Conservation (phyloP, 768 basidiomycete genomes). For the Phylloporus rhodoxanthus region DNA sequence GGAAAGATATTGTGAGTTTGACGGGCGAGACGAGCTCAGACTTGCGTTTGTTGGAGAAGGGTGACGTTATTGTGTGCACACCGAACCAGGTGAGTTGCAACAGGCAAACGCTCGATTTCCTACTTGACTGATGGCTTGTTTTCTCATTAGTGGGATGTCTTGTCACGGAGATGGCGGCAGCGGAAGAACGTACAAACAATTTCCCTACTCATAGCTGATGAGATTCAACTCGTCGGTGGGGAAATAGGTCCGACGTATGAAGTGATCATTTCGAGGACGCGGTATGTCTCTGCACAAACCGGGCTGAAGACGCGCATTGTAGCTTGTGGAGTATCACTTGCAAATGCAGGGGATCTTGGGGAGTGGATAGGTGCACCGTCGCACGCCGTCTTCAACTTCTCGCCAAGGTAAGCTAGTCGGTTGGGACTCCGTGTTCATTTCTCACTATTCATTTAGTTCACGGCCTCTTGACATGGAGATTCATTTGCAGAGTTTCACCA, state of each 20-base stretch:
- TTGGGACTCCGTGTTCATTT: background rate
- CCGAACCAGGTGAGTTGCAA: constrained; percentile 65
- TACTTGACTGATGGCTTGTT: background rate
- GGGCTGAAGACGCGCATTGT: constrained; percentile 91
- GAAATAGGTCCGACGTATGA: constrained; percentile 89
- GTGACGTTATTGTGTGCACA: constrained; percentile 91
- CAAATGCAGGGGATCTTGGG: constrained; percentile 91
- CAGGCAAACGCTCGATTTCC: background rate
- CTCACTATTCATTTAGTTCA: constrained; percentile 45
- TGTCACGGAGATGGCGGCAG: constrained; percentile 94
- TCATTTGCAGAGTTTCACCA: constrained; percentile 90
- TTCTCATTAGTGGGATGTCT: constrained; percentile 76
- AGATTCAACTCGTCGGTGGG: constrained; percentile 91
- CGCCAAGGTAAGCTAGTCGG: constrained; percentile 58
- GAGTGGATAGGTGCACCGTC: constrained; percentile 96
- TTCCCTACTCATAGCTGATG: constrained; percentile 89
- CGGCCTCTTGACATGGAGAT: constrained; percentile 98
- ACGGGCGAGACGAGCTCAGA: constrained; percentile 95
- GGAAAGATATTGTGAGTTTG: constrained; percentile 89
- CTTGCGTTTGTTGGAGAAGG: constrained; percentile 80
- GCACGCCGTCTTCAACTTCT: constrained; percentile 97
- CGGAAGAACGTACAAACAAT: constrained; percentile 94
- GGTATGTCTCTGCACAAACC: constrained; percentile 92
- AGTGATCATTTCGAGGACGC: constrained; percentile 82
- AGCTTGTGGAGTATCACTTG: constrained; percentile 89